Conservation (phyloP, 2,329 filamentous ascomycete genomes). For the Botrytis squamosa region DNA sequence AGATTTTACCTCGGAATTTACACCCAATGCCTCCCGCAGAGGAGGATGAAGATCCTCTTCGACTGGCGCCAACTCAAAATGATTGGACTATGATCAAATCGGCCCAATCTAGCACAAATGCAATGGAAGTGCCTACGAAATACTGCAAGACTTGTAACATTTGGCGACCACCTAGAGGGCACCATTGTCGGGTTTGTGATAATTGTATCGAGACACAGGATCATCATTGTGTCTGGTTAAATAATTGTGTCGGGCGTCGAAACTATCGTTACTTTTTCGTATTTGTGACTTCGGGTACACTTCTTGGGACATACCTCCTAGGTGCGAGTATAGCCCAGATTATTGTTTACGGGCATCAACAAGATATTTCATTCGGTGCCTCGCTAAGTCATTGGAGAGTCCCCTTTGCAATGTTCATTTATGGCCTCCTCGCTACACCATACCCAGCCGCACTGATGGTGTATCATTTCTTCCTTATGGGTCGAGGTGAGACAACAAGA, state of each 20-base stretch:
- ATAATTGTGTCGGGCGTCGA: slow-evolving; percentile 94
- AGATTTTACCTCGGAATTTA: slow-evolving; percentile 91
- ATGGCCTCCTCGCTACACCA: slow-evolving; percentile 68
- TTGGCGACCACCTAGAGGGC: slow-evolving; percentile 92
- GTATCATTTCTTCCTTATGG: slow-evolving; percentile 91
- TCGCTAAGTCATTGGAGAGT: slow-evolving; percentile 72
- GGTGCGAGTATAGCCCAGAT: slow-evolving; percentile 79
- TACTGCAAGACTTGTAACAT: slow-evolving; percentile 98
- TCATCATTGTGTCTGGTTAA: slow-evolving; percentile 98
- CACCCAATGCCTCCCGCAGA: slow-evolving; percentile 80
- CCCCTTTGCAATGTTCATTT: slow-evolving; percentile 85
- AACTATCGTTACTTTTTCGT: slow-evolving; percentile 98
- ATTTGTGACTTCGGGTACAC: slow-evolving; percentile 77
- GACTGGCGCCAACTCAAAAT: slow-evolving; percentile 79
- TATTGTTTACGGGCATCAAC: slow-evolving; percentile 64
- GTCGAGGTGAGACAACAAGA: slow-evolving; percentile 87
- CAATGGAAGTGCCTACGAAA: slow-evolving; percentile 97
- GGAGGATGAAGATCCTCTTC: slow-evolving; percentile 76
- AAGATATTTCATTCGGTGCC: slow-evolving; percentile 64
- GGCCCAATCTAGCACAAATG: slow-evolving; percentile 68
- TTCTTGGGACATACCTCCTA: slow-evolving; percentile 74
- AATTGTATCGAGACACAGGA: slow-evolving; percentile 97
- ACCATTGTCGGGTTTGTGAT: slow-evolving; percentile 95
- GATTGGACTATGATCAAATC: slow-evolving; percentile 93
- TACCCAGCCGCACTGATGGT: slow-evolving; percentile 82